A percentile compares a stretch with the other conserved stretches of the same genome.
Evolutionary conservation across 2,329 filamentous ascomycete species (phyloP).

Genomic region (Blumeria hordei): DNA sequence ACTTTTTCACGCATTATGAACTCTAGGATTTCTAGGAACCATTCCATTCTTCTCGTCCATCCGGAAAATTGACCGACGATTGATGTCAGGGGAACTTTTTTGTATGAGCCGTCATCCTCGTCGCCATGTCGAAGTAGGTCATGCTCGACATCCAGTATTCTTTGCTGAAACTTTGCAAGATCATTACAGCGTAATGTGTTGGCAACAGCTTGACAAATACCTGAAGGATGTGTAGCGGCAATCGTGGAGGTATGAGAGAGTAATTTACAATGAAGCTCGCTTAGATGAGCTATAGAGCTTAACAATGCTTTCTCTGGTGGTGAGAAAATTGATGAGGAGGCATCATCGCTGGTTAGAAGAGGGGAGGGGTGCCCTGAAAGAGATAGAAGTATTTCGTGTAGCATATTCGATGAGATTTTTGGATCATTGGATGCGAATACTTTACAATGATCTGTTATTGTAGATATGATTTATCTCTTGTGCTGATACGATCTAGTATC

Average conservation of each 20-base stretch:
- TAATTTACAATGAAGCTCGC: slow-evolving; percentile 51
- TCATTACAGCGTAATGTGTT: slow-evolving; percentile 53
- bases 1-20: slow-evolving; percentile 31
- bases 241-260: slow-evolving; percentile 42
- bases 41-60: slow-evolving; percentile 67
- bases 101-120: slow-evolving; percentile 56
- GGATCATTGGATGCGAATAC: not conserved
- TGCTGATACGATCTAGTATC: too few relatives aligned
- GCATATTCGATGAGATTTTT: slow-evolving; percentile 32
- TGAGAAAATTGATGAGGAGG: slow-evolving; percentile 30
- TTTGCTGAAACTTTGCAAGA: slow-evolving; percentile 56
- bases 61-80: slow-evolving; percentile 66
- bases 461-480: too few relatives aligned
- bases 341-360: slow-evolving; percentile 38
- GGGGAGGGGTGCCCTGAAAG: slow-evolving; percentile 84
- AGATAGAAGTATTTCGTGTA: slow-evolving; percentile 94
- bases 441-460: too few relatives aligned
- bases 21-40: slow-evolving; percentile 51
- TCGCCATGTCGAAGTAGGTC: slow-evolving; percentile 46
- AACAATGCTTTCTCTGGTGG: slow-evolving; percentile 68
- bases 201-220: slow-evolving; percentile 70
- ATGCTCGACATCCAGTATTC: slow-evolving; percentile 65
- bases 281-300: slow-evolving; percentile 50
- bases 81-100: slow-evolving; percentile 74
- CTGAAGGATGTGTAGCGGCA: slow-evolving; percentile 46